Evolutionary conservation across 1,284 basidiomycete genomes (phyloP).

Genomic region (Cryptococcus sp.): DNA sequence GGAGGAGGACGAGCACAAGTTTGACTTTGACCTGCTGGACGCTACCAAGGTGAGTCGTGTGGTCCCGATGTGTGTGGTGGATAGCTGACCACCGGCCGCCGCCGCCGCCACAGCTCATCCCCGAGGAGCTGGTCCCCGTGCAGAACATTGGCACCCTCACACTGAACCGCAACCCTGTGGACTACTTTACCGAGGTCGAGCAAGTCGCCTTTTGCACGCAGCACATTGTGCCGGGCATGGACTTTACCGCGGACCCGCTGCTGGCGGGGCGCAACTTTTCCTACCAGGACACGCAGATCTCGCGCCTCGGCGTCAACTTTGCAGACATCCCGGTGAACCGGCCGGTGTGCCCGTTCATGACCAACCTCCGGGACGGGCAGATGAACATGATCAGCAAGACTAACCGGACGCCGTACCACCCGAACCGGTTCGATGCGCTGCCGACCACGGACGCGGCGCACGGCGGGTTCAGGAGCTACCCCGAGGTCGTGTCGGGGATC

Average conservation of each 20-base stretch:
- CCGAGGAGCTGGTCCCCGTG: constrained; percentile 70
- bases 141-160: constrained; percentile 71
- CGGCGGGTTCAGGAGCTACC: constrained; percentile 58
- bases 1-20: constrained; percentile 63
- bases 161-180: constrained; percentile 58
- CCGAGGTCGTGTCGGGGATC: constrained; percentile 56
- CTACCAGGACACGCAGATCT: constrained; percentile 75
- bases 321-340: constrained; percentile 71
- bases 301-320: constrained; percentile 62
- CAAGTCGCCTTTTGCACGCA: constrained; percentile 76
- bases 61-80: not conserved
- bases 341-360: constrained; percentile 73
- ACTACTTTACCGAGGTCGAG: constrained; percentile 79
- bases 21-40: constrained; percentile 69
- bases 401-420: constrained; percentile 66
- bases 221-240: constrained; percentile 77
- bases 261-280: constrained; percentile 80
- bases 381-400: constrained; percentile 59
- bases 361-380: constrained; percentile 66
- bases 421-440: constrained; percentile 61
- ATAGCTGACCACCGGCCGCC: no score
- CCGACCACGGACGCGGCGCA: constrained; percentile 42
- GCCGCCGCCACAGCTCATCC: constrained; percentile 60
- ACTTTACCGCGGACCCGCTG: constrained; percentile 72
- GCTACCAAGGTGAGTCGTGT: constrained; percentile 63